Percentiles rank a stretch among this genome's conserved stretches.
Conservation (phyloP, 2,329 filamentous ascomycete genomes). For the Pyrenophora tritici-repentis region DNA sequence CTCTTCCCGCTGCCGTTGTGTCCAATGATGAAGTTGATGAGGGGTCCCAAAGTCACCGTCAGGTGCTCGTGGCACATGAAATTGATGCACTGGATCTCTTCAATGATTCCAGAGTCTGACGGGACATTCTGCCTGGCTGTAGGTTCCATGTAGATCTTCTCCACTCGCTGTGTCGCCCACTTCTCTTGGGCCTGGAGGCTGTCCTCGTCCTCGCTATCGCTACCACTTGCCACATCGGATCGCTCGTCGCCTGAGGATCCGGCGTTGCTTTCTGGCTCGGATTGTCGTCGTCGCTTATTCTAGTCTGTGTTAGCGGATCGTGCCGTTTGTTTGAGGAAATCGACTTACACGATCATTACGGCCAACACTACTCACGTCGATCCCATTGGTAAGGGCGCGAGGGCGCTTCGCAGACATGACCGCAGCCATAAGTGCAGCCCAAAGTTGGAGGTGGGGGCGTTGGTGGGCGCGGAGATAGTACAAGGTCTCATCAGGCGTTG, state of each 20-base stretch:
- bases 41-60: conserved; percentile 81
- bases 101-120: conserved; percentile 83
- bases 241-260: conserved; percentile 19
- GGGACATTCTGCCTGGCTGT: conserved; percentile 62
- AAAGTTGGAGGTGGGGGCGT: background rate
- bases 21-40: conserved; percentile 98
- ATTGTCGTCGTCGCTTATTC: conserved; percentile 40
- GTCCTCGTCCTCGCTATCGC: conserved; percentile 22
- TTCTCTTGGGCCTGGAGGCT: conserved; percentile 26
- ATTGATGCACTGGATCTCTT: conserved; percentile 84
- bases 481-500: background rate
- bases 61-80: conserved; percentile 95
- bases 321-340: background rate
- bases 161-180: conserved; percentile 39
- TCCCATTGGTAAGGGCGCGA: conserved; percentile 29
- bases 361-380: conserved; percentile 15
- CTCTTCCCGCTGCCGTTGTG: conserved; percentile 99
- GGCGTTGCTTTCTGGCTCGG: conserved; percentile 29
- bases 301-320: conserved; percentile 22
- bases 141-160: conserved; percentile 28
- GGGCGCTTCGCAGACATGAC: conserved; percentile 42
- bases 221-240: conserved; percentile 13
- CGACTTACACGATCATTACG: conserved; percentile 29
- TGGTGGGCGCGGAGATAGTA: background rate
- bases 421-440: conserved; percentile 28